A percentile compares a stretch with the other conserved stretches of the same genome.
Evolutionary conservation across 2,329 filamentous ascomycete genomes (phyloP).

Genomic region (Beauveria sp.): DNA sequence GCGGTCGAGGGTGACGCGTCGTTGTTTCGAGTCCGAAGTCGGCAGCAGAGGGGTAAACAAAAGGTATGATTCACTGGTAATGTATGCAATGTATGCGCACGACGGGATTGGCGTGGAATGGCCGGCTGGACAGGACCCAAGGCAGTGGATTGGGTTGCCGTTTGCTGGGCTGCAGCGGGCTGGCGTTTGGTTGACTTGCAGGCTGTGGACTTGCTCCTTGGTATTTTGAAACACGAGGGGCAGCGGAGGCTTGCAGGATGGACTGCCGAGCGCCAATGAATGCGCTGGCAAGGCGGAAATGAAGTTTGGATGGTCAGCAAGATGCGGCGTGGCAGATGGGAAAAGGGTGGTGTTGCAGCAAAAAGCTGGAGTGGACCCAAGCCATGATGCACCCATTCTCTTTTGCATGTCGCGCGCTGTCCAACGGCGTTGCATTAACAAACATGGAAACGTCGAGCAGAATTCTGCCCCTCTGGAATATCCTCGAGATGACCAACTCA

Average conservation of each 20-base stretch:
- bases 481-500: not conserved
- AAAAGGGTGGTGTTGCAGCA: conserved; percentile 1
- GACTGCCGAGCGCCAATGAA: conserved; percentile 2
- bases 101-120: not conserved
- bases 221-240: conserved; percentile 7
- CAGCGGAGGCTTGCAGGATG: conserved; percentile 4
- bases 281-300: not conserved
- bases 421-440: conserved; percentile 2
- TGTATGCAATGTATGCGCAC: not conserved
- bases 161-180: not conserved
- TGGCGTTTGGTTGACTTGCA: not conserved
- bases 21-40: conserved; percentile 6
- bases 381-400: not conserved
- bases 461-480: not conserved
- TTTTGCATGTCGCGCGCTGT: not conserved
- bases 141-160: conserved; percentile 1
- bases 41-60: not conserved
- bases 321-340: not conserved
- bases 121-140: conserved; percentile 2
- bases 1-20: conserved; percentile 3
- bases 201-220: not conserved
- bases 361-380: not conserved
- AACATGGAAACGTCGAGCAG: not conserved
- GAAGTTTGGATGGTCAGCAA: not conserved
- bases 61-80: not conserved